Conservation (phyloP, 2,329 filamentous ascomycete species). For the Colletotrichum tropicale region DNA sequence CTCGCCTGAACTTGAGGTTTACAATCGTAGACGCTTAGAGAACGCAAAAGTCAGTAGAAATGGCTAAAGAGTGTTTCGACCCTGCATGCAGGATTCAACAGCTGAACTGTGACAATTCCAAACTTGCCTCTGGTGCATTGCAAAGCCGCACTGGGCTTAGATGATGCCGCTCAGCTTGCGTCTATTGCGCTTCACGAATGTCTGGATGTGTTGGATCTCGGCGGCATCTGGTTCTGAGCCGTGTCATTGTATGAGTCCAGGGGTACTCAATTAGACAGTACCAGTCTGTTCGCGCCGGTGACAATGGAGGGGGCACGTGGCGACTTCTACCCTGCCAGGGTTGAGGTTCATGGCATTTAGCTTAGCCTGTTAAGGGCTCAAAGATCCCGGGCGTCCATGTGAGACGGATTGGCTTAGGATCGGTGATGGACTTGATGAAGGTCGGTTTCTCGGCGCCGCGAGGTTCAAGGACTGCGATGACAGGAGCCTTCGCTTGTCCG, state of each 20-base stretch:
- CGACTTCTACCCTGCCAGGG: no score
- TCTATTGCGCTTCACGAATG: neutral
- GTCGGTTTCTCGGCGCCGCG: neutral
- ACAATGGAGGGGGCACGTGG: neutral
- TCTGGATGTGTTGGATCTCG: neutral
- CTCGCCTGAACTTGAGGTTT: neutral
- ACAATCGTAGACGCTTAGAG: neutral
- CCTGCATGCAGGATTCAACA: neutral
- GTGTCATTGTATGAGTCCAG: neutral
- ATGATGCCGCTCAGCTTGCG: neutral
- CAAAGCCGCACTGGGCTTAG: neutral
- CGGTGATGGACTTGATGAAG: neutral
- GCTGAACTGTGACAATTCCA: neutral
- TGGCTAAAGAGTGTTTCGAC: neutral
- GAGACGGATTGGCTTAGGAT: neutral
- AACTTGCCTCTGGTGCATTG: neutral
- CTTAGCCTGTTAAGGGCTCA: neutral
- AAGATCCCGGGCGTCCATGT: neutral
- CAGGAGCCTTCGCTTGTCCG: neutral
- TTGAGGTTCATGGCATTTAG: neutral
- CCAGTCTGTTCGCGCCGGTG: neutral
- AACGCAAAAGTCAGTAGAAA: neutral
- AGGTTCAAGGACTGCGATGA: neutral
- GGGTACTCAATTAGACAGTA: neutral
- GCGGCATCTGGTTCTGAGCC: neutral